phyloP scores from a whole-genome alignment of 495 filamentous ascomycete genomes.

The Penicillium mononematosum region DNA sequence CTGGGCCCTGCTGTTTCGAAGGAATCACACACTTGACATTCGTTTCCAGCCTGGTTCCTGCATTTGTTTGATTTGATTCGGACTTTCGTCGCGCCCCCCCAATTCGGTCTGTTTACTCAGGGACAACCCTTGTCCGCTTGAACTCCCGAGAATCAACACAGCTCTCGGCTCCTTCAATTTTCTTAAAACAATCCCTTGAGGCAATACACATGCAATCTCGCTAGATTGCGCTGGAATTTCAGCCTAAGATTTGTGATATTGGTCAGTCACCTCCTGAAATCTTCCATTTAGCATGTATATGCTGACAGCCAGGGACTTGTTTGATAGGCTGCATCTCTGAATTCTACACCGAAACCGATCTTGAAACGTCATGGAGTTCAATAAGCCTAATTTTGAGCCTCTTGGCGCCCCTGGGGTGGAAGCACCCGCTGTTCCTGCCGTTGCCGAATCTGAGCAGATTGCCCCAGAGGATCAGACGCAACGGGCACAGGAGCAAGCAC shows the following conservation, averaged over 20 bases:
- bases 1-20: constrained; percentile 4
- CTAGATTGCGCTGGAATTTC: constrained; percentile 13
- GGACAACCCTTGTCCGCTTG: constrained; percentile 14
- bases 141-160: constrained; percentile 12
- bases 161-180: constrained; percentile 9
- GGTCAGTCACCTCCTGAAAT: constrained; percentile 8
- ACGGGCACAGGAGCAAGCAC: constrained; percentile 13
- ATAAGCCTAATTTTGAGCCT: constrained; percentile 25
- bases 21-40: neutral
- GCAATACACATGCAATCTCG: constrained; percentile 10
- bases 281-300: neutral
- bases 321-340: constrained; percentile 16
- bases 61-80: constrained; percentile 1
- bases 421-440: constrained; percentile 16
- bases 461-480: constrained; percentile 26
- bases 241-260: constrained; percentile 9
- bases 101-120: constrained; percentile 9
- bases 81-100: neutral
- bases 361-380: constrained; percentile 29
- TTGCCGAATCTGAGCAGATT: constrained; percentile 31
- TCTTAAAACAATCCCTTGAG: neutral
- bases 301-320: constrained; percentile 6
- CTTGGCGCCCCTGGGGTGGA: constrained; percentile 29
- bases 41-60: constrained; percentile 6
- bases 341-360: constrained; percentile 2